A percentile compares a stretch with the other conserved stretches of the same genome.
Evolutionary conservation across 345 rosid species (phyloP).

Genomic region (Geranium rotundifolium): DNA sequence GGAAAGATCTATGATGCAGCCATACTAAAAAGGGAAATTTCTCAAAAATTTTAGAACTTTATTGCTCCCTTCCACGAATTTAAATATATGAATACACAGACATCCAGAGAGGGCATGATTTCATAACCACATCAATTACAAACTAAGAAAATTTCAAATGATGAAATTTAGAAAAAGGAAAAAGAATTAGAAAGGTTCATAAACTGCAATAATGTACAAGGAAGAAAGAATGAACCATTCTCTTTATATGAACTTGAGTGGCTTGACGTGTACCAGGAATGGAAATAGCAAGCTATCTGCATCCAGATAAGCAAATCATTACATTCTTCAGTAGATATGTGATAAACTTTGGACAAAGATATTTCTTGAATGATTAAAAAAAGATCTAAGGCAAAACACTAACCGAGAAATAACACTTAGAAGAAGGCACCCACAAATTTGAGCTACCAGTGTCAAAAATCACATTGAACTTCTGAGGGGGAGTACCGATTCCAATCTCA

Average conservation of each 20-base stretch:
- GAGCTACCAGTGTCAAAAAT: constrained; percentile 96
- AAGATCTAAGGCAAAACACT: constrained; percentile 14
- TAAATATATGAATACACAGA: no score
- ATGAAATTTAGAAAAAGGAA: no score
- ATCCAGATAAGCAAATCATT: constrained; percentile 4
- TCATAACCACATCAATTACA: not conserved
- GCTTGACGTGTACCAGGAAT: constrained; percentile 60
- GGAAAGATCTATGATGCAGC: not conserved
- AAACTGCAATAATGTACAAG: not conserved
- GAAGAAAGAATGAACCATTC: constrained; percentile 39
- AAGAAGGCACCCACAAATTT: constrained; percentile 91
- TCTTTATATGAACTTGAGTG: constrained; percentile 62
- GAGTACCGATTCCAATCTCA: constrained; percentile 80
- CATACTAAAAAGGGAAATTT: not conserved
- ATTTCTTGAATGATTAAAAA: not conserved
- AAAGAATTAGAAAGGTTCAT: not conserved
- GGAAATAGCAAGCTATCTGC: constrained; percentile 68
- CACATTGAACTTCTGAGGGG: constrained; percentile 82
- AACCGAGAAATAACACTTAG: constrained; percentile 78
- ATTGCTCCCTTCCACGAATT: not conserved
- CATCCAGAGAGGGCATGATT: not conserved
- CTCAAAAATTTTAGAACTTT: not conserved
- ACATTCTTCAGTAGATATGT: not conserved
- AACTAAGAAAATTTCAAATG: no score
- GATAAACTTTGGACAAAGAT: not conserved